Conservation (phyloP, 1,139 yeast genomes). For the Wickerhamiella infanticola region DNA sequence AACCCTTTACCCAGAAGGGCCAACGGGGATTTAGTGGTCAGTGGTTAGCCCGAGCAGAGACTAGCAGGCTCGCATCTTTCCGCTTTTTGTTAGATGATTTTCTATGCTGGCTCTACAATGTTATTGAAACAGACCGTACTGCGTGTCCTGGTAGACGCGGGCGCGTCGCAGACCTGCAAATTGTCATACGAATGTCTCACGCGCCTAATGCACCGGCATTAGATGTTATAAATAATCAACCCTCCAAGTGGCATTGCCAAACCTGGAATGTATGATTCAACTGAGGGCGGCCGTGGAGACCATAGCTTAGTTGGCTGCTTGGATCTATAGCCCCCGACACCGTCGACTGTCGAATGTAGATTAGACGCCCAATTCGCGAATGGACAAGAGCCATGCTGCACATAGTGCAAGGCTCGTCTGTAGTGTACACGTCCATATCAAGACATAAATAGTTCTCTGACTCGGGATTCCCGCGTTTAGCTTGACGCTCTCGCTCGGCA, state of each 20-base stretch:
- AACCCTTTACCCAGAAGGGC: background rate
- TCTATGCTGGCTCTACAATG: too few species aligned
- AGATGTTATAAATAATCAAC: too few species aligned
- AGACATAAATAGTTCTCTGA: slow-evolving; percentile 49
- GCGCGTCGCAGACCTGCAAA: too few species aligned
- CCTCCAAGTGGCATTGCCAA: slow-evolving; percentile 29
- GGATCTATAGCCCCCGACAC: slow-evolving; percentile 42
- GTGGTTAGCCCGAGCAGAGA: too few species aligned
- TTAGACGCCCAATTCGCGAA: slow-evolving; percentile 58
- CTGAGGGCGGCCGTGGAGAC: slow-evolving; percentile 55
- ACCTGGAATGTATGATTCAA: slow-evolving; percentile 73
- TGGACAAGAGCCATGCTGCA: slow-evolving; percentile 94
- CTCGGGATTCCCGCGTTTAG: slow-evolving; percentile 5
- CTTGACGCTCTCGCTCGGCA: slow-evolving; percentile 29
- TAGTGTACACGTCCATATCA: slow-evolving; percentile 61
- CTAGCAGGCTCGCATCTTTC: too few species aligned
- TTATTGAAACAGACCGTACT: too few species aligned
- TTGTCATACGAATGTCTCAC: too few species aligned
- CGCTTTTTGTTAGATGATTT: too few species aligned
- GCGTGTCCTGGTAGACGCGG: too few species aligned
- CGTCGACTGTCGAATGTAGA: slow-evolving; percentile 37
- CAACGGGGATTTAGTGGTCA: too few species aligned
- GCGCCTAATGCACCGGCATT: too few species aligned
- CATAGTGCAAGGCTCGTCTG: slow-evolving; percentile 96
- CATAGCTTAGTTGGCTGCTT: slow-evolving; percentile 50